phyloP scores from a whole-genome alignment of 345 rosid genomes.

The Corchorus olitorius region DNA sequence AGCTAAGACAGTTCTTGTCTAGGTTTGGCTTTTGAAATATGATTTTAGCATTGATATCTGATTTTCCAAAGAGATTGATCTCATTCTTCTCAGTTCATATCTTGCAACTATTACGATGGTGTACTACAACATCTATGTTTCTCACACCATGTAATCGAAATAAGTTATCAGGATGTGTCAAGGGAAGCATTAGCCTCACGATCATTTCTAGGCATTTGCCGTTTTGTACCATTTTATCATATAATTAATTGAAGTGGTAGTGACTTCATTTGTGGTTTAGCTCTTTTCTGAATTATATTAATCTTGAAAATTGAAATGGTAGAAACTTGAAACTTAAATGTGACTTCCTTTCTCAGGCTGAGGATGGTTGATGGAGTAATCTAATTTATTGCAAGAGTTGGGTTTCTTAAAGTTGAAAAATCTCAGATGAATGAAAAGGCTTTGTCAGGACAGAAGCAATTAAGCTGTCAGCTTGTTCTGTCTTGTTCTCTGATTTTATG shows the following conservation, averaged over 20 bases:
- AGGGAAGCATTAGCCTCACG: neutral
- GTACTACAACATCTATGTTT: neutral
- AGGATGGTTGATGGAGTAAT: neutral
- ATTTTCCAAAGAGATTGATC: neutral
- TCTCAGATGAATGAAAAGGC: neutral
- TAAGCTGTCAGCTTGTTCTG: no score
- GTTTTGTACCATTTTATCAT: neutral
- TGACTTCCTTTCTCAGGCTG: neutral
- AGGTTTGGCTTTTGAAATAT: neutral
- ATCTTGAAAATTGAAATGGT: neutral
- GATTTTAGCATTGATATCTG: conserved; percentile 9
- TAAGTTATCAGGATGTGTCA: neutral
- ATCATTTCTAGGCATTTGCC: neutral
- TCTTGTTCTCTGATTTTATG: no score
- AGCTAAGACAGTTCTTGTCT: conserved; percentile 2
- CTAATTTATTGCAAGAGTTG: neutral
- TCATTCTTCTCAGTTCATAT: neutral
- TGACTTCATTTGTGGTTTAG: neutral
- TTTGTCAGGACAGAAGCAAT: neutral
- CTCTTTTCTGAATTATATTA: neutral
- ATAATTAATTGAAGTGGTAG: neutral
- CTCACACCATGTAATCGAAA: neutral
- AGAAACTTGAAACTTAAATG: neutral
- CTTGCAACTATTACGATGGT: neutral
- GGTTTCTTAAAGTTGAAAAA: neutral